A percentile compares a stretch with the other conserved stretches of the same genome.
Conservation (phyloP, 495 filamentous ascomycete species). For the Viridothelium virens region DNA sequence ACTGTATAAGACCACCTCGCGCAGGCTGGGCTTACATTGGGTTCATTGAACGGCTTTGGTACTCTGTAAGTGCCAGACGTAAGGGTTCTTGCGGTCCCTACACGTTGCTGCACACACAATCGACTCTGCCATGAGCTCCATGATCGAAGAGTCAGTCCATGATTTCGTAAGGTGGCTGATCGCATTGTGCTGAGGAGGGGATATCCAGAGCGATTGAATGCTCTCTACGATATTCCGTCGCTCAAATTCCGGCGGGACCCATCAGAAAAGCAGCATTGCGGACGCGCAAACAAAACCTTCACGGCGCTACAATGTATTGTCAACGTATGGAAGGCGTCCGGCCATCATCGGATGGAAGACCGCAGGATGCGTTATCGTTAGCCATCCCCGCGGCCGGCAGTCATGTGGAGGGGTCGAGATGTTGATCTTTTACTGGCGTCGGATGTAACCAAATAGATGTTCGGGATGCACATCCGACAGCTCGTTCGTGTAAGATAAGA, state of each 20-base stretch:
- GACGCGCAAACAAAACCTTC: not conserved
- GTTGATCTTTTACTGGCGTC: not conserved
- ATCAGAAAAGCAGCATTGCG: not conserved
- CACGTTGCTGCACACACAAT: slow-evolving; percentile 2
- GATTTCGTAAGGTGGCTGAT: not conserved
- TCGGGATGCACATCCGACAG: not conserved
- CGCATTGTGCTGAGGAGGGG: not conserved
- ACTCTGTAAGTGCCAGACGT: slow-evolving; percentile 11
- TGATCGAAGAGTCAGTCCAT: not conserved
- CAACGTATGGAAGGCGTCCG: not conserved
- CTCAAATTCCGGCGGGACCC: not conserved
- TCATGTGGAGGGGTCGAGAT: not conserved
- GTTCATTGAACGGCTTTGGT: slow-evolving; percentile 16
- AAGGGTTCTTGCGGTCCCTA: not conserved
- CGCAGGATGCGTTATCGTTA: not conserved
- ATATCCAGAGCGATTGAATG: slow-evolving; percentile 6
- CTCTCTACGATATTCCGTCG: not conserved
- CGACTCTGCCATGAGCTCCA: not conserved
- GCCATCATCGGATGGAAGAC: not conserved
- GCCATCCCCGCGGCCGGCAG: not conserved
- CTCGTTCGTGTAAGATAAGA: slow-evolving; percentile 1
- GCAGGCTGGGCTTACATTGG: slow-evolving; percentile 11
- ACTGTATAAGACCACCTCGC: not conserved
- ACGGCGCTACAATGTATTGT: not conserved
- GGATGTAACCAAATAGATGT: not conserved